Base-by-base conservation (phyloP, 2,329 filamentous ascomycete species). In the Sclerotinia minor region DNA sequence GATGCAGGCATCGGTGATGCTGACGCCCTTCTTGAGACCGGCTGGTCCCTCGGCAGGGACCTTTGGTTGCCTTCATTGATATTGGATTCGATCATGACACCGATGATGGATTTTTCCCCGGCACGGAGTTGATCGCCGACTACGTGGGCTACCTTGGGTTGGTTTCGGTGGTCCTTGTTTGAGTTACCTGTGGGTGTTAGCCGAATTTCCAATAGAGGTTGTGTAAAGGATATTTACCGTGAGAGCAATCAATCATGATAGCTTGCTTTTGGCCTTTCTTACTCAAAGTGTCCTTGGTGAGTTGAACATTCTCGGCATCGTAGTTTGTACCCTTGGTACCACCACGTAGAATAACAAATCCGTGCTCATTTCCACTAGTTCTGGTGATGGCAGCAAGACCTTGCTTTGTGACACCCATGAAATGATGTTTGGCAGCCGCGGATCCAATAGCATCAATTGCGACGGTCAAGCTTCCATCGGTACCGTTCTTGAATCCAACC, bases 401-500 rank as follows among this genome's bases (percentile, higher is more conserved):
- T 78, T 97, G 94, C 85, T 99, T 99, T 44, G 95, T 99, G 61
- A 99, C 95, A 80, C 94, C 94, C 85, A 99, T 91, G 84, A 99
- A 99, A 83, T 97, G 94, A 80, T 99, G 95, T 79, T 86, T 89
- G n/a, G 90, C 85, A 68, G 89, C 88, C 1, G 91, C 91, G 41
- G 92, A 89, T 69, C 94, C 95, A 78, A 98, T 97, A 45, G 95
- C 95, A 78, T 99, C 95, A 75, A 98, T 96, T 26, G 94, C 94
- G 26, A 98, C 94, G 38, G 87, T 88, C 67, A 99, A 83, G 74
- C 90, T 92, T 53, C 95, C 95, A 76, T 99, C 95, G 32, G 95
- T 99, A 70, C 95, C 95, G 81, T 99, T 99, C 88, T 99, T 99
- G 90, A 97, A 99, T 69, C 95, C 95, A 73, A 99, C 94, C 29